Evolutionary conservation across 2,329 filamentous ascomycete genomes (phyloP).

Genomic region (Lasiodiplodia theobromae): DNA sequence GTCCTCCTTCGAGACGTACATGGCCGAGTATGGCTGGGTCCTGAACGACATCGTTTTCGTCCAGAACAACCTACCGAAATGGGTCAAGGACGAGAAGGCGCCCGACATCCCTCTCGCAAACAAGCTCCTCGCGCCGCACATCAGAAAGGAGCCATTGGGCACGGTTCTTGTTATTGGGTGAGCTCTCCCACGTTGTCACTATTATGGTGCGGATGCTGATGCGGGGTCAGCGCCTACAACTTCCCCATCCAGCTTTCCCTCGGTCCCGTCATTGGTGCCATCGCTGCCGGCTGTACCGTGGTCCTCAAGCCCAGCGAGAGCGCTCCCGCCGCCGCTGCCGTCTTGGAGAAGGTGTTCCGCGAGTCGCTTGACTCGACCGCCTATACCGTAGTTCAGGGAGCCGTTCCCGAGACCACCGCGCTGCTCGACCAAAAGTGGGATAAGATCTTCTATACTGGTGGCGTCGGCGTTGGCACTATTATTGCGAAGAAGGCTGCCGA

Average conservation of each 20-base stretch:
- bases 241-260: conserved; percentile 86
- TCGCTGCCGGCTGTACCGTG: conserved; percentile 88
- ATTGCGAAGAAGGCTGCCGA: conserved; percentile 62
- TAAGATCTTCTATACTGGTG: conserved; percentile 97
- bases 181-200: conserved; percentile 32
- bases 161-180: conserved; percentile 82
- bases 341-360: conserved; percentile 80
- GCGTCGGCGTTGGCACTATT: conserved; percentile 71
- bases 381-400: conserved; percentile 82
- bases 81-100: conserved; percentile 81
- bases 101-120: conserved; percentile 73
- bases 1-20: conserved; percentile 73
- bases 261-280: conserved; percentile 83
- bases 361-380: conserved; percentile 77
- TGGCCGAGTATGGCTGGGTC: conserved; percentile 79
- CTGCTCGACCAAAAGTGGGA: conserved; percentile 91
- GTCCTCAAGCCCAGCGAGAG: conserved; percentile 91
- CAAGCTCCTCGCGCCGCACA: conserved; percentile 73
- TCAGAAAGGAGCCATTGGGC: conserved; percentile 88
- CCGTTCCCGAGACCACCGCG: conserved; percentile 78
- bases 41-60: conserved; percentile 83
- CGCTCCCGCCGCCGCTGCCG: conserved; percentile 76
- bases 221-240: conserved; percentile 76
- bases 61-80: conserved; percentile 78
- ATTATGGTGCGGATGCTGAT: conserved; percentile 19